A percentile compares a stretch with the other conserved stretches of the same genome.
phyloP scores from a whole-genome alignment of 2,329 filamentous ascomycete species.

The Fusarium chuoi region DNA sequence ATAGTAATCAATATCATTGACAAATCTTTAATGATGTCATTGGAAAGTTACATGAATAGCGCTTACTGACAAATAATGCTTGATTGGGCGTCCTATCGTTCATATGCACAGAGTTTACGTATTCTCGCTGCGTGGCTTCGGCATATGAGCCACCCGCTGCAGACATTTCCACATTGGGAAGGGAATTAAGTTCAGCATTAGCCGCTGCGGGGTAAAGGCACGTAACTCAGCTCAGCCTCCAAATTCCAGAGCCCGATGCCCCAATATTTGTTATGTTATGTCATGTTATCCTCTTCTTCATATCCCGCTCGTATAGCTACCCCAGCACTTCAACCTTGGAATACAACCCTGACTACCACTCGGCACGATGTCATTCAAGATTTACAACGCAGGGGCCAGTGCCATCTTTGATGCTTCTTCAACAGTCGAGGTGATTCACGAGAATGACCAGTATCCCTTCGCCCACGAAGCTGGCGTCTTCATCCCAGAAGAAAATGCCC shows the following conservation, averaged over 20 bases:
- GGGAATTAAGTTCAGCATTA: not conserved
- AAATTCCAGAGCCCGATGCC: slow-evolving; percentile 6
- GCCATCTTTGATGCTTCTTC: slow-evolving; percentile 50
- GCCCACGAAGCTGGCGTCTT: slow-evolving; percentile 60
- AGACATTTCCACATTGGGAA: not conserved
- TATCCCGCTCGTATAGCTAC: not conserved
- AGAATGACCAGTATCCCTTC: slow-evolving; percentile 55
- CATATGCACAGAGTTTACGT: not conserved
- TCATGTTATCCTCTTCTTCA: not conserved
- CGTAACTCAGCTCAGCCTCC: not conserved
- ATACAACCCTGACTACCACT: not conserved
- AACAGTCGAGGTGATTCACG: slow-evolving; percentile 50
- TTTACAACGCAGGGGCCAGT: slow-evolving; percentile 21
- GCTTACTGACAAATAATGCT: not conserved
- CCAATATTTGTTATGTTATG: not conserved
- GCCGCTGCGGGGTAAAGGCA: slow-evolving; percentile 21
- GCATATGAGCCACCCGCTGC: not conserved
- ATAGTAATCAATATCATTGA: not conserved
- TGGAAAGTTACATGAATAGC: not conserved
- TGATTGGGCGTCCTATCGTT: not conserved
- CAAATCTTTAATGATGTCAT: not conserved
- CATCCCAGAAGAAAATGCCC: slow-evolving; percentile 41
- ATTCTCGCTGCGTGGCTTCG: not conserved
- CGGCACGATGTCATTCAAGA: slow-evolving; percentile 4
- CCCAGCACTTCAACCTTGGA: not conserved